A percentile compares a stretch with the other conserved stretches of the same genome.
Conservation (phyloP, 108 stramenopile species). For the Nitzschia sp. region DNA sequence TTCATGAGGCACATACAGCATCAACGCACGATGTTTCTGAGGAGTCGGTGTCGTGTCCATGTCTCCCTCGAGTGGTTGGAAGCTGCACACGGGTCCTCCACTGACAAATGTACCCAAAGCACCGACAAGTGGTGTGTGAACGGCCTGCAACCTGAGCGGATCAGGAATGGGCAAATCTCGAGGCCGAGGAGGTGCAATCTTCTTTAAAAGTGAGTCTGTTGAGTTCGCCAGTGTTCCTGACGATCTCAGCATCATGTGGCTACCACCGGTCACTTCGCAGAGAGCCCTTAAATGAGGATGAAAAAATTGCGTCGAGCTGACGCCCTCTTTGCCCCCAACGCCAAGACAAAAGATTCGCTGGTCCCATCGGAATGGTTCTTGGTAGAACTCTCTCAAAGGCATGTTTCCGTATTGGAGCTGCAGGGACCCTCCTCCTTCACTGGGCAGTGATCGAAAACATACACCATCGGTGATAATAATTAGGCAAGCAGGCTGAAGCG, state of each 20-base stretch:
- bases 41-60: conserved; percentile 30
- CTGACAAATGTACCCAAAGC: conserved; percentile 56
- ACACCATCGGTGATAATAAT: conserved; percentile 80
- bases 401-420: conserved; percentile 69
- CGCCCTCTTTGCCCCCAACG: conserved; percentile 43
- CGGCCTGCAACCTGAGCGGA: conserved; percentile 40
- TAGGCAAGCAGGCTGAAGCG: conserved; percentile 81
- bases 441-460: conserved; percentile 59
- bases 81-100: conserved; percentile 72
- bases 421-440: conserved; percentile 69
- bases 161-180: conserved; percentile 43
- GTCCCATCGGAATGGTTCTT: conserved; percentile 87
- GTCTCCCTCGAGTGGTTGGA: conserved; percentile 68
- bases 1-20: conserved; percentile 56
- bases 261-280: conserved; percentile 86
- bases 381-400: conserved; percentile 76
- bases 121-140: conserved; percentile 5
- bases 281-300: conserved; percentile 71
- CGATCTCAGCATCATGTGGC: conserved; percentile 53
- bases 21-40: conserved; percentile 62
- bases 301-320: conserved; percentile 47
- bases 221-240: conserved; percentile 40
- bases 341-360: conserved; percentile 79
- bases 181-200: conserved; percentile 57
- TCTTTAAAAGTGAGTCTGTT: conserved; percentile 40